These are phyloP conservation scores for Fragaria vesca DNA, from an alignment of 306 rosid genomes.

Conservation along the genomic window DNA sequence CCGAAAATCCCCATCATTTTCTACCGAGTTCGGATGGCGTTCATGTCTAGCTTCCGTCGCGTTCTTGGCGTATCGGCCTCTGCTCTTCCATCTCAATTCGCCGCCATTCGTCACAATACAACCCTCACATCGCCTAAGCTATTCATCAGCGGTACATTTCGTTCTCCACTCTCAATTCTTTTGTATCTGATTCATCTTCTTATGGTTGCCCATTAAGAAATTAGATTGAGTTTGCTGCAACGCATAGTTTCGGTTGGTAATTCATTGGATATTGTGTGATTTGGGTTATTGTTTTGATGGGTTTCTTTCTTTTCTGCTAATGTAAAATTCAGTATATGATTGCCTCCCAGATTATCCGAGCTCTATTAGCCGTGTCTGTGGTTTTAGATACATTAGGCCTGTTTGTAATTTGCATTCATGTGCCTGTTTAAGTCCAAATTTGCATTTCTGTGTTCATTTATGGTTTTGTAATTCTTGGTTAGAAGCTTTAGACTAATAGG, in stretches of 20 bases:
- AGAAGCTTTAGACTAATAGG: neutral
- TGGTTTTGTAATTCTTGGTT: neutral
- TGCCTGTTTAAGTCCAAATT: neutral
- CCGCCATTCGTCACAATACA: slow-evolving; percentile 52
- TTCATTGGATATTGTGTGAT: neutral
- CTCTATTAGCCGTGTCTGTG: neutral
- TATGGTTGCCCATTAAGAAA: neutral
- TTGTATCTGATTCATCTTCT: neutral
- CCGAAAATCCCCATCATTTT: neutral
- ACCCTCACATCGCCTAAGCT: slow-evolving; percentile 83
- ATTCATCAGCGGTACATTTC: slow-evolving; percentile 60
- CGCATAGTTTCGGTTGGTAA: neutral
- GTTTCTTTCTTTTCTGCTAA: neutral
- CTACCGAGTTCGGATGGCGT: slow-evolving; percentile 44
- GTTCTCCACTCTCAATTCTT: neutral
- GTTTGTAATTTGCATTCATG: neutral
- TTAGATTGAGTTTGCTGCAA: neutral
- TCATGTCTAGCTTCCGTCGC: slow-evolving; percentile 44
- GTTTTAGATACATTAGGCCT: neutral
- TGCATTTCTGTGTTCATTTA: neutral
- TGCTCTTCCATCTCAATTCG: slow-evolving; percentile 37
- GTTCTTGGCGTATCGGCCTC: slow-evolving; percentile 38
- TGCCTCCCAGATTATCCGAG: no score
- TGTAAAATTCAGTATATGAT: neutral
- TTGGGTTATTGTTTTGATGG: neutral